Evolutionary conservation across 2,329 filamentous ascomycete species (phyloP), one percentile per base, ranked within the genome.

Genomic region (Hypoxylon sp.): DNA sequence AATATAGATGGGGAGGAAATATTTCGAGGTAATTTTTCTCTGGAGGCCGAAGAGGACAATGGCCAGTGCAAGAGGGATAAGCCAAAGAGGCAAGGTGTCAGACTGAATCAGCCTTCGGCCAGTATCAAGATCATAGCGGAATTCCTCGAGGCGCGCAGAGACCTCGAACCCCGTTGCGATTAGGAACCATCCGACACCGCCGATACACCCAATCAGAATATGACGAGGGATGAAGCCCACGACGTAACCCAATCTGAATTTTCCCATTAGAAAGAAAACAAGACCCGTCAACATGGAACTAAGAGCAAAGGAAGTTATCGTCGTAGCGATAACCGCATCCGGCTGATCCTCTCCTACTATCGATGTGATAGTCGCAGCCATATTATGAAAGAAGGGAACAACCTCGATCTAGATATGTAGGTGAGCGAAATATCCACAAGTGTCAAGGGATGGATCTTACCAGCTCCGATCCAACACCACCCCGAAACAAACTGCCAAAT

Each of bases 351-450:
- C 89, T 14, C 95, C 93, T 71, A 99, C 90, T 48, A 88, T 85
- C 13, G 85, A 84, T 72, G 96, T 90, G 77, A 98, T 98, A 31
- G 92, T 95, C 70, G 91, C 90, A 0, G 96, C 95, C 95, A 99
- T 99, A 76, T 95, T 97, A 82, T 99, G 96, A 79, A 99, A 98
- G 82, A 99, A 99, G 0, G 95, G 96, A 0, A 99, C 95, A 0
- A 98, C 95, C 82, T 99, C 96, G 73, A 98, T 99, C 89, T 91
- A 69, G 14, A 40, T 66, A 20, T 20, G 20, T 20, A n/a, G 10
- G 56, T 77, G 27, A 76, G 73, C 44, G 50, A 2, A 40, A 14
- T 22, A 51, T 57, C 22, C 11, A 30, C 49, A 20, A 31, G 53
- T 33, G 31, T 7, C 25, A 22, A 59, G 17, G 30, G 33, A 20